Base-by-base conservation (phyloP, 176 grass and related monocot genomes). In the Oryza longistaminata region DNA sequence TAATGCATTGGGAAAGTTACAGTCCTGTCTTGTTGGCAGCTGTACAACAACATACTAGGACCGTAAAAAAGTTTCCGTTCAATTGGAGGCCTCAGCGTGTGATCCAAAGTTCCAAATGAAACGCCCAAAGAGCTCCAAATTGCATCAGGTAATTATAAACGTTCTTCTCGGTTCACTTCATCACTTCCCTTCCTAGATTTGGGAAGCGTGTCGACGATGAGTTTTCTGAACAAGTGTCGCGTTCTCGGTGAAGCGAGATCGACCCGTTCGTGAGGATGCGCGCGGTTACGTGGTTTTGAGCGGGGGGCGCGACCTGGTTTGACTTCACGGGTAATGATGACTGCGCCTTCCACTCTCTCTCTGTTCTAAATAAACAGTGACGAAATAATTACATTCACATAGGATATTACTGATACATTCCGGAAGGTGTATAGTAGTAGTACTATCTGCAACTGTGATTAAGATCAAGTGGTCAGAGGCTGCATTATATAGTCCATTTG, bases 281-380 rank as follows among this genome's bases (percentile, higher is more conserved):
- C 43, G 81, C 68, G 39, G 49, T 64, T 77, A 0, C 64, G 29
- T 76, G 64, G 82, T 17, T 50, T 37, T 27, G n/a, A 31, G 64
- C 82, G 71, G 64, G 70, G 70, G 65, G 17, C 15, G 55, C 46
- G 44, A 66, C 83, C 53, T 78, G 2, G 67, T 90, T 90, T 90
- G 83, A 86, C 83, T 52, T 64, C 49, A 11, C 78, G 22, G 22
- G 49, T 37, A 44, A 81, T 33, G 71, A 71, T 76, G 52, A 0
- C 35, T 53, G 81, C 11, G 13, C 70, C 76, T 85, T 79, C 40
- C 29, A 19, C 4, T 53, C 40, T 5, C n/a, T n/a, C 49, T 53
- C 49, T 53, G 49, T 53, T 16, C 14, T 53, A 53, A 53, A 53
- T 16, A 16, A 53, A 53, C 49, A 53, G 49, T 10, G 9, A 14